phyloP scores from a whole-genome alignment of 306 rosid genomes.

The Alnus glutinosa region DNA sequence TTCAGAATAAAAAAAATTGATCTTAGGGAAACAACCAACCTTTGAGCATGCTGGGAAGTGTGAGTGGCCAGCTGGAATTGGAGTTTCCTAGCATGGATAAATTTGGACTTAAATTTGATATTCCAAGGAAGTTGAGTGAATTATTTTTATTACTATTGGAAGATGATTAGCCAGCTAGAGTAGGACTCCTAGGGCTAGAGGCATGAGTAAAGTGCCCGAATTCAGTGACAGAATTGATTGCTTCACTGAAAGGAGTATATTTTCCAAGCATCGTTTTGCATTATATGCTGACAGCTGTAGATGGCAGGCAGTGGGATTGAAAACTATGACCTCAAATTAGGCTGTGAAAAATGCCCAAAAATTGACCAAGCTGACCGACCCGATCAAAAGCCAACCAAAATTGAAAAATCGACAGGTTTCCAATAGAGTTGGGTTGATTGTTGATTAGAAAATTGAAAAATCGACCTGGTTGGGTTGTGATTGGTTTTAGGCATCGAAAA shows the following conservation, averaged over 20 bases:
- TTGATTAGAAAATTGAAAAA: too few relatives aligned
- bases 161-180: not conserved
- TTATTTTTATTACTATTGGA: not conserved
- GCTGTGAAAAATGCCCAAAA: too few relatives aligned
- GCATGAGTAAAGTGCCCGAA: not conserved
- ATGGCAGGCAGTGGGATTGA: not conserved
- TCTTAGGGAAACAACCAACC: not conserved
- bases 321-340: too few relatives aligned
- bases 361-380: too few relatives aligned
- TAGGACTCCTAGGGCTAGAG: not conserved
- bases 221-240: not conserved
- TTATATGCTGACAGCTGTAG: not conserved
- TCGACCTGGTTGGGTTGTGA: too few relatives aligned
- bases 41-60: not conserved
- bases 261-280: not conserved
- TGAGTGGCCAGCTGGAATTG: not conserved
- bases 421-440: too few relatives aligned
- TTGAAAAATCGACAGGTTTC: too few relatives aligned
- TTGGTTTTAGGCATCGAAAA: too few relatives aligned
- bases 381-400: too few relatives aligned
- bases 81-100: not conserved
- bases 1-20: not conserved
- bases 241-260: not conserved
- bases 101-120: not conserved
- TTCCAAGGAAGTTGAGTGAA: not conserved